Percentiles rank a stretch among this genome's conserved stretches.
Evolutionary conservation across 345 rosid species (phyloP).

Genomic region (Eucalyptus rudis): DNA sequence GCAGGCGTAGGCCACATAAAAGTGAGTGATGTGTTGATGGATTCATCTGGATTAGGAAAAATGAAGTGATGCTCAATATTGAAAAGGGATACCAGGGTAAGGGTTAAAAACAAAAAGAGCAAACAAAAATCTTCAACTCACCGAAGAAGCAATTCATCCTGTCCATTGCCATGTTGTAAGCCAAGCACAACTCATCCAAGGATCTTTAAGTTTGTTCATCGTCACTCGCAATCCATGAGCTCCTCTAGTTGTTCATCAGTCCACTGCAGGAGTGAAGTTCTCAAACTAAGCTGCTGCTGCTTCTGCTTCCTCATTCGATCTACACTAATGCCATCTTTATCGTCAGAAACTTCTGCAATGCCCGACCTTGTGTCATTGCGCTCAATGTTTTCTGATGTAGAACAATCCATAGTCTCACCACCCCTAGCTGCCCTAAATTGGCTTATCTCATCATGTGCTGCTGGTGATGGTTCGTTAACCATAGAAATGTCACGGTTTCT

Average conservation of each 20-base stretch:
- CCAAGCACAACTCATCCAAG: not conserved
- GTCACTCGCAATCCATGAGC: constrained; percentile 49
- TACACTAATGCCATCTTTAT: not conserved
- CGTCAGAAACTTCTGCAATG: not conserved
- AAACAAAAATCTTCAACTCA: not conserved
- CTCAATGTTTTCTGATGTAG: not conserved
- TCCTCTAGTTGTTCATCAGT: constrained; percentile 83
- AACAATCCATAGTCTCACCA: not conserved
- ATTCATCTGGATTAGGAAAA: not conserved
- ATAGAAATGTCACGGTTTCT: not conserved
- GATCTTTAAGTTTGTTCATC: not conserved
- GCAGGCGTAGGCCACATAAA: not conserved
- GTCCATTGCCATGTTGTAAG: not conserved
- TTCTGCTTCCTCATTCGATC: not conserved
- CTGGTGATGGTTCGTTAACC: constrained; percentile 5
- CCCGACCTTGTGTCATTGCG: not conserved
- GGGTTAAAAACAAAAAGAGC: not conserved
- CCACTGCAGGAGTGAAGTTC: constrained; percentile 46
- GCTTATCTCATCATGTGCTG: not conserved
- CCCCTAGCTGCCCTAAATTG: not conserved
- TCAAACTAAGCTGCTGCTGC: not conserved
- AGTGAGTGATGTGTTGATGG: not conserved
- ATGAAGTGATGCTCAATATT: not conserved
- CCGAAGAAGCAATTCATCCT: not conserved
- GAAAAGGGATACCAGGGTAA: not conserved